phyloP scores from a whole-genome alignment of 2,329 filamentous ascomycete species.

The Claviceps digitariae region DNA sequence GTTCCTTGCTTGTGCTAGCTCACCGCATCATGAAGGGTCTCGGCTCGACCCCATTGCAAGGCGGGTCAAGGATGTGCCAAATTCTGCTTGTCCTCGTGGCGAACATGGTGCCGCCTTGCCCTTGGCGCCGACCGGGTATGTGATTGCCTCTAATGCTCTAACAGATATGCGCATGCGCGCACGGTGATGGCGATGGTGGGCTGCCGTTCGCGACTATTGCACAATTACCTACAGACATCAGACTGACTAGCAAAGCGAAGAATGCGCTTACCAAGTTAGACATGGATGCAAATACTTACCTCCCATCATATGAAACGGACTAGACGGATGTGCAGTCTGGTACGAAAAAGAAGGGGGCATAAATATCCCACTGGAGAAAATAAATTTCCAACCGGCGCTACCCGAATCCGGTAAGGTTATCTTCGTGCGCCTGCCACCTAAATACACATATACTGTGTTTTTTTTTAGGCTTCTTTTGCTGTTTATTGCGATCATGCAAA shows the following conservation, averaged over 20 bases:
- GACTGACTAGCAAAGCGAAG: background rate
- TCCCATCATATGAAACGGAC: background rate
- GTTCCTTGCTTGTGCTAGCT: conserved; percentile 2
- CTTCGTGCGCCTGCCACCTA: too few species aligned
- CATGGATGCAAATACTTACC: background rate
- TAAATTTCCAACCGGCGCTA: too few species aligned
- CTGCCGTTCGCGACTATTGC: conserved; percentile 1
- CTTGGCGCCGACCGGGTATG: conserved; percentile 5
- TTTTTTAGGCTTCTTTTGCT: too few species aligned
- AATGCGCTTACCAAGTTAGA: background rate
- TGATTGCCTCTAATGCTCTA: background rate
- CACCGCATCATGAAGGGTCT: conserved; percentile 4
- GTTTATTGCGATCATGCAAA: too few species aligned
- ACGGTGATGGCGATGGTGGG: background rate
- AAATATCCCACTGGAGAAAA: too few species aligned
- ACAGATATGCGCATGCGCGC: background rate
- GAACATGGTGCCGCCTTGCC: background rate
- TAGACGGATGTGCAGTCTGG: conserved; percentile 3
- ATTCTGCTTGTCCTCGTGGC: conserved; percentile 5
- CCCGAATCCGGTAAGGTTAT: too few species aligned
- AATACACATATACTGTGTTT: too few species aligned
- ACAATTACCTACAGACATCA: background rate
- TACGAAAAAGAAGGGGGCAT: too few species aligned
- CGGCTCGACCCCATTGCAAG: background rate
- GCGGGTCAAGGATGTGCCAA: conserved; percentile 1